Evolutionary conservation across 2,329 filamentous ascomycete genomes (phyloP).

Genomic region (Sporothrix mexicana): DNA sequence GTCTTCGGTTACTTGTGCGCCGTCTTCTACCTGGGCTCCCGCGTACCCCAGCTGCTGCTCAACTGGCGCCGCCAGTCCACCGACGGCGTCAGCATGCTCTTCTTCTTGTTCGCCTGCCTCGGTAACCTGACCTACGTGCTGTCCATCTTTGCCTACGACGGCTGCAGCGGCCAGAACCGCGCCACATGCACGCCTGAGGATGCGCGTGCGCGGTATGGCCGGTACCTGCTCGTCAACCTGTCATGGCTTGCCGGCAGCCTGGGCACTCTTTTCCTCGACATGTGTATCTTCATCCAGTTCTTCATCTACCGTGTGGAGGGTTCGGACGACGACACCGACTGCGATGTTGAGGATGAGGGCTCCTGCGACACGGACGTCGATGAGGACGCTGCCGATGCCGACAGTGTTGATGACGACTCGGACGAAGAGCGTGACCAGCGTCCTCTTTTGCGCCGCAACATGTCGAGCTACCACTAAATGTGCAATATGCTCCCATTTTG

Average conservation of each 20-base stretch:
- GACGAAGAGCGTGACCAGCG: conserved; percentile 47
- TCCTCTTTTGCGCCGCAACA: conserved; percentile 47
- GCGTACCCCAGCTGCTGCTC: conserved; percentile 86
- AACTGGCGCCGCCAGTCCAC: conserved; percentile 93
- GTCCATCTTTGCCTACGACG: conserved; percentile 85
- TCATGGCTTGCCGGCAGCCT: conserved; percentile 91
- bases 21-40: conserved; percentile 83
- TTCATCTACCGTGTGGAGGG: conserved; percentile 72
- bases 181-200: conserved; percentile 68
- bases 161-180: conserved; percentile 42
- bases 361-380: conserved; percentile 38
- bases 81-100: conserved; percentile 90
- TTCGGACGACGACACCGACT: conserved; percentile 37
- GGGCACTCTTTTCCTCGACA: conserved; percentile 83
- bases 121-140: conserved; percentile 94
- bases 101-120: conserved; percentile 95
- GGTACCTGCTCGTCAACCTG: conserved; percentile 86
- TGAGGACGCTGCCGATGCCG: conserved; percentile 35
- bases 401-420: conserved; percentile 25
- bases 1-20: conserved; percentile 94
- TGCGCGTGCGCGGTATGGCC: conserved; percentile 69
- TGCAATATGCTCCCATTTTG: neutral
- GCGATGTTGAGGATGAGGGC: conserved; percentile 38
- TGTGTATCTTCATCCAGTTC: conserved; percentile 88
- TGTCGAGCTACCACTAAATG: conserved; percentile 35